These are phyloP conservation scores for Agrocybe pediades DNA, from an alignment of 768 basidiomycete genomes.

Conservation along the genomic window DNA sequence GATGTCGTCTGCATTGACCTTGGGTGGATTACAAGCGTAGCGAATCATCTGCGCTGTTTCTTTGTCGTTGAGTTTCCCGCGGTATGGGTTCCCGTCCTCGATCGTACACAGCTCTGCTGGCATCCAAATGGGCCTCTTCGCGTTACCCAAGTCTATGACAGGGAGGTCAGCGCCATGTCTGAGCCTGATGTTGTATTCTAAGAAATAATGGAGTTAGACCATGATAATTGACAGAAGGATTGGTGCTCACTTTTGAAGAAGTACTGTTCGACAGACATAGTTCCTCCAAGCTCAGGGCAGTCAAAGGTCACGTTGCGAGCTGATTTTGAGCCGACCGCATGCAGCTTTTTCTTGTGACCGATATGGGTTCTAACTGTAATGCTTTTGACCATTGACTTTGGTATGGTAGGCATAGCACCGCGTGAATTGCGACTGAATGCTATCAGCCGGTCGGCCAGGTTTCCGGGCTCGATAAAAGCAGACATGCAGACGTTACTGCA, in stretches of 20 bases:
- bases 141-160: constrained; percentile 47
- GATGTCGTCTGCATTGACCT: constrained; percentile 59
- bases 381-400: constrained; percentile 48
- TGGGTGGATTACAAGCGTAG: constrained; percentile 65
- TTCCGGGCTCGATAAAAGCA: constrained; percentile 59
- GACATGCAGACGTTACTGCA: constrained; percentile 55
- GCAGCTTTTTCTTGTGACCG: constrained; percentile 51
- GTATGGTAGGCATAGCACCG: constrained; percentile 47
- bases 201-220: background rate
- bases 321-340: constrained; percentile 18
- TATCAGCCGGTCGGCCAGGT: constrained; percentile 58
- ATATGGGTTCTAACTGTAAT: constrained; percentile 65
- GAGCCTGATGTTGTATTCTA: constrained; percentile 61
- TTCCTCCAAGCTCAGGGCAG: constrained; percentile 40
- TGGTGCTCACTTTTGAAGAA: constrained; percentile 58
- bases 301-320: constrained; percentile 27
- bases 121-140: constrained; percentile 37
- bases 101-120: constrained; percentile 78
- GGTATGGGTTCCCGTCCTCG: constrained; percentile 55
- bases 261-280: constrained; percentile 62
- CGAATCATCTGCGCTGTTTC: constrained; percentile 75
- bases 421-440: constrained; percentile 44
- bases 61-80: constrained; percentile 57
- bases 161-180: constrained; percentile 48
- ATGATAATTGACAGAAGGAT: background rate